These are phyloP conservation scores for Xerocomus potaroensis DNA, from an alignment of 768 basidiomycete species.

Conservation along the genomic window DNA sequence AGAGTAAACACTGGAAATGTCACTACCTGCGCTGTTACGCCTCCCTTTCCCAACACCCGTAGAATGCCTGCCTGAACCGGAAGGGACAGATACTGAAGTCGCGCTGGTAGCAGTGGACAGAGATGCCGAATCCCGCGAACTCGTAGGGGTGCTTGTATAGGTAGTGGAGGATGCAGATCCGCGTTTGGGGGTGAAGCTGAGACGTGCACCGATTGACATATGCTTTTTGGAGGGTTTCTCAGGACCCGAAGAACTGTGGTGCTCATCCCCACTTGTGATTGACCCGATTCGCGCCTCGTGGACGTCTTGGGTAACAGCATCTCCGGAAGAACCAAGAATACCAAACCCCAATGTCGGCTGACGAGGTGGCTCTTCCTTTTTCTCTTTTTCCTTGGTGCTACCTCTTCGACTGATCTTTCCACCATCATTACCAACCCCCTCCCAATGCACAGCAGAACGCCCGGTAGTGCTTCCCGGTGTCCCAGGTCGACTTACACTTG, in stretches of 20 bases:
- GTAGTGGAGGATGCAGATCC: conserved; percentile 88
- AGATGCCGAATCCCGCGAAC: conserved; percentile 84
- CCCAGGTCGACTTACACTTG: conserved; percentile 63
- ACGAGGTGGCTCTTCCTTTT: conserved; percentile 31
- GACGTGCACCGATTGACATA: conserved; percentile 50
- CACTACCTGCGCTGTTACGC: conserved; percentile 85
- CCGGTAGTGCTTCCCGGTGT: conserved; percentile 64
- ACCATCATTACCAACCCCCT: conserved; percentile 48
- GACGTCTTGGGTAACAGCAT: conserved; percentile 34
- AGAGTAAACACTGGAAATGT: conserved; percentile 73
- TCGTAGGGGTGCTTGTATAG: conserved; percentile 75
- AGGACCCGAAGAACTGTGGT: conserved; percentile 37
- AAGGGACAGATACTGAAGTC: conserved; percentile 63
- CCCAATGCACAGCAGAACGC: conserved; percentile 59
- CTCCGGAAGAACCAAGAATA: conserved; percentile 34
- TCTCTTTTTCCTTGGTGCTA: conserved; percentile 43
- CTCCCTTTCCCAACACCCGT: conserved; percentile 52
- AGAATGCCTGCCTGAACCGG: conserved; percentile 68
- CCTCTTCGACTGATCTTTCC: conserved; percentile 37
- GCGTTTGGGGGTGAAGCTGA: conserved; percentile 81
- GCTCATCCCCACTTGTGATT: conserved; percentile 56
- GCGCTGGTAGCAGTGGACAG: conserved; percentile 74
- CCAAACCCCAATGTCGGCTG: conserved; percentile 30
- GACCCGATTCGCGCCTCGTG: conserved; percentile 41
- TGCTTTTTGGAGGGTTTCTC: conserved; percentile 73